A percentile compares a stretch with the other conserved stretches of the same genome.
Evolutionary conservation across 306 rosid species (phyloP).

Genomic region (Cajanus cajan): DNA sequence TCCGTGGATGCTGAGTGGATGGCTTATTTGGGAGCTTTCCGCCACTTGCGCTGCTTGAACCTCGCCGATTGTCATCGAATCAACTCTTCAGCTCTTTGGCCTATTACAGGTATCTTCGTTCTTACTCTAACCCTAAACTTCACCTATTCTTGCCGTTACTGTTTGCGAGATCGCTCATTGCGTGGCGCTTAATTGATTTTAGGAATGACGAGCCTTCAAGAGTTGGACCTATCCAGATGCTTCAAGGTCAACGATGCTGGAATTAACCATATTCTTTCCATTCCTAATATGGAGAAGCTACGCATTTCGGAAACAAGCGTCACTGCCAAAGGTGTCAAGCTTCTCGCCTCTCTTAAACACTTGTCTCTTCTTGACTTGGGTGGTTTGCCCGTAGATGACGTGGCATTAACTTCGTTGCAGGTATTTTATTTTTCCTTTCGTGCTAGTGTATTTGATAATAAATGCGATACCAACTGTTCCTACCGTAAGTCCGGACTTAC

Average conservation of each 20-base stretch:
- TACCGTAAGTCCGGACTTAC: too few relatives aligned
- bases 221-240: slow-evolving; percentile 81
- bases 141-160: not conserved
- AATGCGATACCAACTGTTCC: not conserved
- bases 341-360: slow-evolving; percentile 58
- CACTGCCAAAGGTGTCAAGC: slow-evolving; percentile 61
- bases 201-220: slow-evolving; percentile 67
- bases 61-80: slow-evolving; percentile 65
- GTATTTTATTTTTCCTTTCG: slow-evolving; percentile 25
- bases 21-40: slow-evolving; percentile 89
- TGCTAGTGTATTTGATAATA: not conserved
- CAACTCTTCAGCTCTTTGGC: slow-evolving; percentile 72
- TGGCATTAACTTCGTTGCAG: slow-evolving; percentile 58
- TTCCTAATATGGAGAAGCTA: slow-evolving; percentile 61
- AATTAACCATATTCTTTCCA: slow-evolving; percentile 61
- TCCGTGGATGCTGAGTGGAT: slow-evolving; percentile 86
- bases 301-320: slow-evolving; percentile 69
- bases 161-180: not conserved
- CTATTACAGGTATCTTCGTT: slow-evolving; percentile 51
- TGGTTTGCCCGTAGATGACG: slow-evolving; percentile 83
- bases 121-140: not conserved
- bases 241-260: slow-evolving; percentile 70
- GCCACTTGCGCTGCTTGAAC: slow-evolving; percentile 53
- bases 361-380: slow-evolving; percentile 80
- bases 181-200: slow-evolving; percentile 21